These are phyloP conservation scores for Hymenoscyphus fructigenus DNA, from an alignment of 2,329 filamentous ascomycete genomes.

Conservation along the genomic window DNA sequence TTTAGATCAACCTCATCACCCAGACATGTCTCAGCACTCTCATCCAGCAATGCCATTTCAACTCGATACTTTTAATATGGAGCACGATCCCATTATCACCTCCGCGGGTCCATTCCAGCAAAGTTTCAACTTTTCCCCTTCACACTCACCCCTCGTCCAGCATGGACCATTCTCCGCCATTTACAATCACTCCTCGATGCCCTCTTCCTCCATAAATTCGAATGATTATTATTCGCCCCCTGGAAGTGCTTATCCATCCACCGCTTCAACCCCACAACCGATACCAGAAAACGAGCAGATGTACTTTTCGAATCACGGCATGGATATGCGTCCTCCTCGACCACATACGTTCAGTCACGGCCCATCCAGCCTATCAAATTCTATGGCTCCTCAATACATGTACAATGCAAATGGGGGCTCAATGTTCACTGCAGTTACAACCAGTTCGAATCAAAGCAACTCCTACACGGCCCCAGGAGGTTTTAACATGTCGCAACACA, in stretches of 20 bases:
- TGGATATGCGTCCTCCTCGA: conserved; percentile 49
- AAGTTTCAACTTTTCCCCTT: conserved; percentile 68
- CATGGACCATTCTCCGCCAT: conserved; percentile 58
- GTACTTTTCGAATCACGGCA: conserved; percentile 58
- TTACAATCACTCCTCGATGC: conserved; percentile 62
- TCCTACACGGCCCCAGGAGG: conserved; percentile 48
- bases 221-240: conserved; percentile 72
- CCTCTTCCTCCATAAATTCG: conserved; percentile 62
- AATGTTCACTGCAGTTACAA: conserved; percentile 50
- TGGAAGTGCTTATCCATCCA: conserved; percentile 66
- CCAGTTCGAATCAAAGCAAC: conserved; percentile 50
- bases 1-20: conserved; percentile 52
- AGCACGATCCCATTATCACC: conserved; percentile 59
- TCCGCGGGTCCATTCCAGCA: conserved; percentile 69
- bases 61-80: conserved; percentile 56
- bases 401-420: conserved; percentile 59
- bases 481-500: conserved; percentile 58
- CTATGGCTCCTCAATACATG: conserved; percentile 60
- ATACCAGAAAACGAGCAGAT: conserved; percentile 61
- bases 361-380: conserved; percentile 52
- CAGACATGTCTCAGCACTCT: conserved; percentile 37
- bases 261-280: conserved; percentile 69
- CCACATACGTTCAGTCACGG: conserved; percentile 50
- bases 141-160: conserved; percentile 65
- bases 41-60: conserved; percentile 52